Percentiles rank a stretch among this genome's conserved stretches.
Evolutionary conservation across 768 basidiomycete genomes (phyloP).

Genomic region (Trametes meyenii): DNA sequence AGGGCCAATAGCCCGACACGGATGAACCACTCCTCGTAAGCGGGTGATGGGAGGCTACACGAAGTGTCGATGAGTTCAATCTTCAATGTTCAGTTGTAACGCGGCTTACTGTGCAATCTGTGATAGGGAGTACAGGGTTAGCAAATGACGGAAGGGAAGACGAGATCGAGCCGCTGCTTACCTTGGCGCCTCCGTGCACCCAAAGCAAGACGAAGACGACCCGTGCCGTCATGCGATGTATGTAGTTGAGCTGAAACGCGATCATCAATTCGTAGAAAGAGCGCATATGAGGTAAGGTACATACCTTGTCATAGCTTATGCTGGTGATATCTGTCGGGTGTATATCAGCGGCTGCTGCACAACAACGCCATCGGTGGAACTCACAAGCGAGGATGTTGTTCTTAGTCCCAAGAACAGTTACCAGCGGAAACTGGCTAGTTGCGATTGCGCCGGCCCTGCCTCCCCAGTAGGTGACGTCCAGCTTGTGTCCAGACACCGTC

Average conservation of each 20-base stretch:
- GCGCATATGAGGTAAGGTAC: conserved; percentile 29
- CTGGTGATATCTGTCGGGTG: conserved; percentile 49
- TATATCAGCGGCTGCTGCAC: neutral
- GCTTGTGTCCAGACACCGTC: conserved; percentile 25
- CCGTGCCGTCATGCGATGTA: conserved; percentile 55
- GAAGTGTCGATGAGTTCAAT: neutral
- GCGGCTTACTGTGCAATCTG: conserved; percentile 9
- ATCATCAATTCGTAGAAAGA: neutral
- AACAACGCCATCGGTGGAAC: conserved; percentile 17
- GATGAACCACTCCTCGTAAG: conserved; percentile 28
- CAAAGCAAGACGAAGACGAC: conserved; percentile 49
- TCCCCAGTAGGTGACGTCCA: conserved; percentile 29
- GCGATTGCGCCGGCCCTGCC: conserved; percentile 48
- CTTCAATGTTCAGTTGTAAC: neutral
- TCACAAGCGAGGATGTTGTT: conserved; percentile 55
- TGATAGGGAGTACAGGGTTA: neutral
- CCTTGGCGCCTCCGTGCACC: conserved; percentile 50
- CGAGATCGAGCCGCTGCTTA: conserved; percentile 26
- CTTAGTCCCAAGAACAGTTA: conserved; percentile 60
- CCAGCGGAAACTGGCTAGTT: conserved; percentile 52
- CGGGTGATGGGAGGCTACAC: neutral
- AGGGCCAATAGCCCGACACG: conserved; percentile 41
- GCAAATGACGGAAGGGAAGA: neutral
- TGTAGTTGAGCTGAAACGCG: conserved; percentile 38
- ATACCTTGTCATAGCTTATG: conserved; percentile 49